A percentile compares a stretch with the other conserved stretches of the same genome.
Conservation (phyloP, 2,329 filamentous ascomycete genomes). For the Grosmannia clavigera region DNA sequence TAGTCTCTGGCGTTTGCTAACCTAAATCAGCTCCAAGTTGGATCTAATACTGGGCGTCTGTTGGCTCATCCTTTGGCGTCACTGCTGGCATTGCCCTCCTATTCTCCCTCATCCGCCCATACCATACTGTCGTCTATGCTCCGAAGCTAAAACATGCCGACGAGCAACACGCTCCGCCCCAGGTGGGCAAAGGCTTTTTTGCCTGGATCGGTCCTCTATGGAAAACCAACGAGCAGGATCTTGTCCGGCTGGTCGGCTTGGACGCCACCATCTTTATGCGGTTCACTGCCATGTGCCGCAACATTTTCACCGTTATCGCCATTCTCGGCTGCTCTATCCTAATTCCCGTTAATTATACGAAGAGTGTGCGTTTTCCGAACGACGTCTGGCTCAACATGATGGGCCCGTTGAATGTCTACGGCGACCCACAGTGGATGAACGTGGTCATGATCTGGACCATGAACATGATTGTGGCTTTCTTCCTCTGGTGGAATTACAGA, state of each 20-base stretch:
- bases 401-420: conserved; percentile 44
- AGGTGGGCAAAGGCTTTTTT: conserved; percentile 74
- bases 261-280: conserved; percentile 87
- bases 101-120: conserved; percentile 84
- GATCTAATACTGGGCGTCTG: conserved; percentile 61
- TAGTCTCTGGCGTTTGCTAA: neutral
- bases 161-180: conserved; percentile 76
- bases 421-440: conserved; percentile 43
- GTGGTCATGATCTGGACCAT: conserved; percentile 51
- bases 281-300: conserved; percentile 81
- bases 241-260: conserved; percentile 75
- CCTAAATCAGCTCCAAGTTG: conserved; percentile 28
- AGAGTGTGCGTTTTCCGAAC: conserved; percentile 25
- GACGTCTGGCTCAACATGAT: conserved; percentile 44
- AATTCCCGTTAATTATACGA: conserved; percentile 63
- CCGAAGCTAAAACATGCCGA: conserved; percentile 90
- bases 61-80: conserved; percentile 68
- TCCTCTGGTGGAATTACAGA: conserved; percentile 84
- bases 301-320: conserved; percentile 67
- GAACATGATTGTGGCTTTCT: conserved; percentile 62
- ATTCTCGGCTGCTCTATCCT: conserved; percentile 65
- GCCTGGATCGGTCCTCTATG: conserved; percentile 75
- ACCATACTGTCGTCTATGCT: conserved; percentile 86
- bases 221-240: conserved; percentile 60
- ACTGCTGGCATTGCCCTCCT: conserved; percentile 60